Evolutionary conservation across 2,329 filamentous ascomycete genomes (phyloP).

Genomic region (Harringtonia lauricola): DNA sequence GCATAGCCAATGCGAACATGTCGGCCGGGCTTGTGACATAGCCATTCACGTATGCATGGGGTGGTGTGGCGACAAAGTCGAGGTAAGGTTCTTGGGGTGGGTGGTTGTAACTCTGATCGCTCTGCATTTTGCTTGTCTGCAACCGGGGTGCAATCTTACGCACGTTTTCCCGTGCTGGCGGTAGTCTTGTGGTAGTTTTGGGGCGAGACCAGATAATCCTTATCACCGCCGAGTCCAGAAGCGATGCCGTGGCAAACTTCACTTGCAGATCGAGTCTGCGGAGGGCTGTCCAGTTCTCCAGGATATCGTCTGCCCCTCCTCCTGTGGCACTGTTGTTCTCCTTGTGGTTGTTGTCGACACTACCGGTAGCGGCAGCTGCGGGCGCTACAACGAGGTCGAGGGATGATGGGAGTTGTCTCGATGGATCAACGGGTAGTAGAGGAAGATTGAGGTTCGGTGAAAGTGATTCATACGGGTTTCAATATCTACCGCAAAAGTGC

Average conservation of each 20-base stretch:
- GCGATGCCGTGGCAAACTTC: conserved; percentile 32
- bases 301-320: neutral
- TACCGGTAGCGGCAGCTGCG: conserved; percentile 3
- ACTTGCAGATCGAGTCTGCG: conserved; percentile 25
- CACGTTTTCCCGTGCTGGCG: conserved; percentile 42
- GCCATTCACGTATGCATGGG: conserved; percentile 37
- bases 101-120: conserved; percentile 39
- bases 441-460: conserved; percentile 38
- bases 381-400: conserved; percentile 29
- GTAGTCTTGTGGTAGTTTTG: conserved; percentile 49
- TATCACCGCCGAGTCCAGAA: conserved; percentile 4
- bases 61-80: conserved; percentile 32
- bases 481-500: conserved; percentile 36
- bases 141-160: conserved; percentile 43
- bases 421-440: conserved; percentile 49
- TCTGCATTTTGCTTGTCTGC: conserved; percentile 39
- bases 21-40: too few species aligned
- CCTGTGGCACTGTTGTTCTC: neutral
- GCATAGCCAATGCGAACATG: too few species aligned
- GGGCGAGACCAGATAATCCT: too few species aligned
- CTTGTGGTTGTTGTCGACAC: conserved; percentile 1
- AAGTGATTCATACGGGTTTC: conserved; percentile 53
- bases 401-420: conserved; percentile 47
- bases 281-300: conserved; percentile 8
- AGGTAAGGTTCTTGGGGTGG: conserved; percentile 24